Evolutionary conservation across 169 alveolate genomes (phyloP).

Genomic region (Cryptosporidium tyzzeri): DNA sequence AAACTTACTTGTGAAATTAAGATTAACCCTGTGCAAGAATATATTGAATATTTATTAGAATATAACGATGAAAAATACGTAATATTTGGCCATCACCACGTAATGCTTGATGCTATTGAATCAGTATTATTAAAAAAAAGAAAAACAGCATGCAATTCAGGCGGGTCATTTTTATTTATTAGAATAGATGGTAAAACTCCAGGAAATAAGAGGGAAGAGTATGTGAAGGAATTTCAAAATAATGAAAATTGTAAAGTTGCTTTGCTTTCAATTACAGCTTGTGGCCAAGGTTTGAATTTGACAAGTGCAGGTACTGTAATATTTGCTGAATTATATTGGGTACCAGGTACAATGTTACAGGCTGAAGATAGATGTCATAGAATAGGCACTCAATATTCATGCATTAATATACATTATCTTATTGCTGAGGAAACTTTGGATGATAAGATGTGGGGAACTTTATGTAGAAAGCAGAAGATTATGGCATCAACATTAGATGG

Average conservation of each 20-base stretch:
- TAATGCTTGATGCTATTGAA: constrained; percentile 92
- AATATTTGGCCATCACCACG: constrained; percentile 95
- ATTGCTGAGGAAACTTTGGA: constrained; percentile 88
- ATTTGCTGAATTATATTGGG: constrained; percentile 97
- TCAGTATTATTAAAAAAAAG: constrained; percentile 81
- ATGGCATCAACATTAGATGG: constrained; percentile 75
- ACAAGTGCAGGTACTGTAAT: constrained; percentile 97
- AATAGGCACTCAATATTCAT: constrained; percentile 89
- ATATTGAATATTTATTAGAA: constrained; percentile 91
- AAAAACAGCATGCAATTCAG: constrained; percentile 28
- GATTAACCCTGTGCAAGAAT: constrained; percentile 91
- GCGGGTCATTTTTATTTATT: constrained; percentile 81
- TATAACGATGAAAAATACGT: constrained; percentile 89
- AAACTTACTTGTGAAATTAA: constrained; percentile 95
- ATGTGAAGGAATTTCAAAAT: constrained; percentile 91
- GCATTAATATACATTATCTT: constrained; percentile 86
- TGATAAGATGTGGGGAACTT: constrained; percentile 84
- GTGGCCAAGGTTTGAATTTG: constrained; percentile 94
- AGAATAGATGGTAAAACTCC: constrained; percentile 96
- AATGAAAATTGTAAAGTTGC: constrained; percentile 86
- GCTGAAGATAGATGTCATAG: constrained; percentile 99
- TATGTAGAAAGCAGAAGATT: constrained; percentile 61
- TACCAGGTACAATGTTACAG: constrained; percentile 96
- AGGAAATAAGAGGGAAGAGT: constrained; percentile 87
- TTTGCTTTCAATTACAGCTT: constrained; percentile 95